Percentiles rank a stretch among this genome's conserved stretches.
Evolutionary conservation across 768 basidiomycete species (phyloP).

Genomic region (Pholiota molesta): DNA sequence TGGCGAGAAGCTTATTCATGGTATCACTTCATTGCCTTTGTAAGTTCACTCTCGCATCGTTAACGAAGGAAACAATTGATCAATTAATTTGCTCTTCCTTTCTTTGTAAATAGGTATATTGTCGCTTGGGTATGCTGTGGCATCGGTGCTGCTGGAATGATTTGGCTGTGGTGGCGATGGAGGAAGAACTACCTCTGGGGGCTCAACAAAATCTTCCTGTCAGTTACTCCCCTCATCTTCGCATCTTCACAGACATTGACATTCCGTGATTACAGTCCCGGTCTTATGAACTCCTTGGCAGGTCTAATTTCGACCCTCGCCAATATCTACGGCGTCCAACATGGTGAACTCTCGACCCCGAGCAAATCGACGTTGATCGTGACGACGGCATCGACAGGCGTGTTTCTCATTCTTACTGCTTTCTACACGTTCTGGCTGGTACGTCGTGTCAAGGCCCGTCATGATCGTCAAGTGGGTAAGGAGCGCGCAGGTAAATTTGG

Average conservation of each 20-base stretch:
- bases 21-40: slow-evolving; percentile 49
- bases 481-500: slow-evolving; percentile 28
- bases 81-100: not conserved
- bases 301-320: slow-evolving; percentile 59
- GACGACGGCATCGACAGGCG: slow-evolving; percentile 38
- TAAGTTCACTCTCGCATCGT: slow-evolving; percentile 28
- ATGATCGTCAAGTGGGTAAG: slow-evolving; percentile 25
- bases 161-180: slow-evolving; percentile 65
- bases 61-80: not conserved
- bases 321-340: slow-evolving; percentile 52
- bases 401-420: slow-evolving; percentile 43
- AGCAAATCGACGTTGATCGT: slow-evolving; percentile 52
- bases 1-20: slow-evolving; percentile 33
- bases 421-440: slow-evolving; percentile 49
- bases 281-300: slow-evolving; percentile 56
- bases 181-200: slow-evolving; percentile 61
- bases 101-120: slow-evolving; percentile 41
- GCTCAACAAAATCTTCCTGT: slow-evolving; percentile 60
- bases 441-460: slow-evolving; percentile 27
- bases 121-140: slow-evolving; percentile 60
- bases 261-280: slow-evolving; percentile 42
- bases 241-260: not conserved
- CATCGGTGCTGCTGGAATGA: slow-evolving; percentile 55
- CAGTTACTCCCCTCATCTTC: slow-evolving; percentile 18
- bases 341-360: slow-evolving; percentile 44